phyloP scores from a whole-genome alignment of 2,329 filamentous ascomycete genomes.

The Neonectria faginata region DNA sequence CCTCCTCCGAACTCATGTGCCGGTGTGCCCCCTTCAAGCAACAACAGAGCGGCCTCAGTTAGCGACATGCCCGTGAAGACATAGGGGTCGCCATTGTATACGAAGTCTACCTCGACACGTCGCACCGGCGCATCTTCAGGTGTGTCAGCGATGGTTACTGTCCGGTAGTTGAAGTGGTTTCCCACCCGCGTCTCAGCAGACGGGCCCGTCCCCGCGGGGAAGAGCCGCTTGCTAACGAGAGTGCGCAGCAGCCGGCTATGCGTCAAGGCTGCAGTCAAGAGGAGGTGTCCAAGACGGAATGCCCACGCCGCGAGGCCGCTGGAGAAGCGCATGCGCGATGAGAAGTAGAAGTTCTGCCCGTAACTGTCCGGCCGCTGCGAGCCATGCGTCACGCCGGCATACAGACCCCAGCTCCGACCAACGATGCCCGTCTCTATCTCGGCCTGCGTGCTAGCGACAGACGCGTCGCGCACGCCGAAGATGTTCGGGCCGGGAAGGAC shows the following conservation, averaged over 20 bases:
- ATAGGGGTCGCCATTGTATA: slow-evolving; percentile 35
- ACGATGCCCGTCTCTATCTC: slow-evolving; percentile 33
- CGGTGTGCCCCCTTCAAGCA: slow-evolving; percentile 28
- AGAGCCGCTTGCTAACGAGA: slow-evolving; percentile 22
- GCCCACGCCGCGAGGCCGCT: slow-evolving; percentile 13
- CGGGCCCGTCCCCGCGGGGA: slow-evolving; percentile 35
- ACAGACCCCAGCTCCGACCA: slow-evolving; percentile 37
- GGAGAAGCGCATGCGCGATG: slow-evolving; percentile 14
- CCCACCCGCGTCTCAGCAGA: slow-evolving; percentile 25
- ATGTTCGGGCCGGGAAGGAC: slow-evolving; percentile 9
- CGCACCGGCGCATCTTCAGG: not conserved
- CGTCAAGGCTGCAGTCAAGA: slow-evolving; percentile 26
- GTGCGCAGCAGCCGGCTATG: slow-evolving; percentile 27
- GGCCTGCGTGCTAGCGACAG: slow-evolving; percentile 28
- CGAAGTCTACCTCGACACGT: slow-evolving; percentile 30
- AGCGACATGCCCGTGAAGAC: slow-evolving; percentile 36
- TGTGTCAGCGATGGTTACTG: slow-evolving; percentile 29
- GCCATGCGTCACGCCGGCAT: slow-evolving; percentile 6
- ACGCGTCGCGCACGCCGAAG: slow-evolving; percentile 19
- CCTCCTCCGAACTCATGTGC: slow-evolving; percentile 35
- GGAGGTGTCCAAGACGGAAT: slow-evolving; percentile 17
- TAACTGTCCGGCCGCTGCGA: slow-evolving; percentile 17
- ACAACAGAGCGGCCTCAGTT: slow-evolving; percentile 35
- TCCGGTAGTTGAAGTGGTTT: slow-evolving; percentile 33
- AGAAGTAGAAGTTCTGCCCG: slow-evolving; percentile 20